Evolutionary conservation across 2,329 filamentous ascomycete genomes (phyloP).

Genomic region (Ramichloridium luteum): DNA sequence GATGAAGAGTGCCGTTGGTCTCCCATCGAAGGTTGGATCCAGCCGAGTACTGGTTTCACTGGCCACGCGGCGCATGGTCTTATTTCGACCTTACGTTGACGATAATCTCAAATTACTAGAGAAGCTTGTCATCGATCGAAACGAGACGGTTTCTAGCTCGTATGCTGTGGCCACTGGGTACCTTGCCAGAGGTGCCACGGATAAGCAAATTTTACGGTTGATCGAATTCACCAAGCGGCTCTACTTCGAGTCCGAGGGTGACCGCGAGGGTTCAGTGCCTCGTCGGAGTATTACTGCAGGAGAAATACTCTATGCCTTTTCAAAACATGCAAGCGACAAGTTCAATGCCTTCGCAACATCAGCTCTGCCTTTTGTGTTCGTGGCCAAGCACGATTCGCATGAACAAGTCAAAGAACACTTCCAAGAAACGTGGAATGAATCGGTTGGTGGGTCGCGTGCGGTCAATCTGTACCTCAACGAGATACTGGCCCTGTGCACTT

Average conservation of each 20-base stretch:
- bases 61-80: constrained; percentile 62
- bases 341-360: constrained; percentile 65
- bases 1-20: constrained; percentile 75
- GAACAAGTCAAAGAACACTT: constrained; percentile 71
- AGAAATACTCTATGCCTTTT: constrained; percentile 70
- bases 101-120: constrained; percentile 65
- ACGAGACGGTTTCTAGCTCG: constrained; percentile 81
- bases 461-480: constrained; percentile 76
- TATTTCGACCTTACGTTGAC: constrained; percentile 65
- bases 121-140: constrained; percentile 76
- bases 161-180: constrained; percentile 85
- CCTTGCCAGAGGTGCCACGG: constrained; percentile 54
- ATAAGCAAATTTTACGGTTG: constrained; percentile 45
- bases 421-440: constrained; percentile 75
- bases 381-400: constrained; percentile 75
- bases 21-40: constrained; percentile 89
- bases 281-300: constrained; percentile 55
- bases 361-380: constrained; percentile 75
- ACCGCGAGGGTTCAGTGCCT: constrained; percentile 32
- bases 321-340: constrained; percentile 78
- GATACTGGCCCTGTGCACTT: constrained; percentile 56
- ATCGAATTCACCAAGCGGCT: constrained; percentile 49
- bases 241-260: constrained; percentile 74
- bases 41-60: constrained; percentile 74
- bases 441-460: constrained; percentile 72